phyloP scores from a whole-genome alignment of 2,329 filamentous ascomycete species.

The Macroventuria anomochaeta region DNA sequence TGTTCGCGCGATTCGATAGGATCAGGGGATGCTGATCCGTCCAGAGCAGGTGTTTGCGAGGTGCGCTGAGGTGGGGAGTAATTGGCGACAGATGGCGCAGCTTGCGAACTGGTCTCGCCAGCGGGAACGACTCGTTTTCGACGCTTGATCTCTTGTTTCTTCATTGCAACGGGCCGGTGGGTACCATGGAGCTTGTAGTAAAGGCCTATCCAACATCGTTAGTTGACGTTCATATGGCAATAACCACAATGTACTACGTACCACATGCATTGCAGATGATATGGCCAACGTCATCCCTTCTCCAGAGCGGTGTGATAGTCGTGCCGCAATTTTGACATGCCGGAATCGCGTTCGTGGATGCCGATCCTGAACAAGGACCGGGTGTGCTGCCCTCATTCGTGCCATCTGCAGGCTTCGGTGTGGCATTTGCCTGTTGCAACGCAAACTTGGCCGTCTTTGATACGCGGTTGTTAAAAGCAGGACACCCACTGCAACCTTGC shows the following conservation, averaged over 20 bases:
- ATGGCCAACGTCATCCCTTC: slow-evolving; percentile 90
- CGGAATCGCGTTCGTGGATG: slow-evolving; percentile 68
- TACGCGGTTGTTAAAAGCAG: slow-evolving; percentile 95
- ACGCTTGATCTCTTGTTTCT: slow-evolving; percentile 95
- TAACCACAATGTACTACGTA: slow-evolving; percentile 57
- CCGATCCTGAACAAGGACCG: slow-evolving; percentile 21
- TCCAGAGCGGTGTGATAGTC: slow-evolving; percentile 94
- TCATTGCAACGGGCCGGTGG: slow-evolving; percentile 96
- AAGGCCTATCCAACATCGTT: slow-evolving; percentile 65
- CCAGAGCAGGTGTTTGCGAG: slow-evolving; percentile 39
- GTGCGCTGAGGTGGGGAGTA: slow-evolving; percentile 40
- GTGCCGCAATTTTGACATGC: slow-evolving; percentile 97
- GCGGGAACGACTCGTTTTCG: slow-evolving; percentile 93
- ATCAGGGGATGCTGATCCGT: slow-evolving; percentile 46
- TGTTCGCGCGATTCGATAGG: slow-evolving; percentile 41
- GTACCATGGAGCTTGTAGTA: slow-evolving; percentile 97
- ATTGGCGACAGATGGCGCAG: slow-evolving; percentile 35
- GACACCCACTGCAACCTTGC: slow-evolving; percentile 92
- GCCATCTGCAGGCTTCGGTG: slow-evolving; percentile 22
- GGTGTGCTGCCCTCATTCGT: slow-evolving; percentile 25
- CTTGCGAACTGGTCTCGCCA: slow-evolving; percentile 52
- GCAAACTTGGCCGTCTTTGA: slow-evolving; percentile 82
- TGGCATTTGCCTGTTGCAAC: slow-evolving; percentile 54
- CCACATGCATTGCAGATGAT: slow-evolving; percentile 99
- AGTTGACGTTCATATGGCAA: slow-evolving; percentile 11